Evolutionary conservation across 129 eudicot genomes (phyloP).

Genomic region (Smallanthus sonchifolius): DNA sequence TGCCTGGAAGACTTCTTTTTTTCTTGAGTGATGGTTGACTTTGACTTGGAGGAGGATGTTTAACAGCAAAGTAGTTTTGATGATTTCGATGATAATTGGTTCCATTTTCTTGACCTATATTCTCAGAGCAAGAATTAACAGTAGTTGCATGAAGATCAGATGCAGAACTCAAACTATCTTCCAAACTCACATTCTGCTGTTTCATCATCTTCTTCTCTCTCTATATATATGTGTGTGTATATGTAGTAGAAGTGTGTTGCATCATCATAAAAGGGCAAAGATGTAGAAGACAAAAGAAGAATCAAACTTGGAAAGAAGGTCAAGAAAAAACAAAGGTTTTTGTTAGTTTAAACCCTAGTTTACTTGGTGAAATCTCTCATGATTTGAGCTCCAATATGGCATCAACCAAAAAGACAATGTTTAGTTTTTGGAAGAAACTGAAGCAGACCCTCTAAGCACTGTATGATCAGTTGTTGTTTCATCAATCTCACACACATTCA

Average conservation of each 20-base stretch:
- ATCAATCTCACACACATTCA: constrained; percentile 37
- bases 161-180: constrained; percentile 54
- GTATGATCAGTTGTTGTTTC: constrained; percentile 12
- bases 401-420: constrained; percentile 64
- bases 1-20: constrained; percentile 72
- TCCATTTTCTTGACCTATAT: constrained; percentile 36
- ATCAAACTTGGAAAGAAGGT: constrained; percentile 43
- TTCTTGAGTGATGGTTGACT: constrained; percentile 50
- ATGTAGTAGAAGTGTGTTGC: constrained; percentile 17
- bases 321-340: constrained; percentile 24
- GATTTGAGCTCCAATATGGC: constrained; percentile 55
- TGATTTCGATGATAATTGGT: constrained; percentile 30
- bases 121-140: constrained; percentile 43
- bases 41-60: constrained; percentile 33
- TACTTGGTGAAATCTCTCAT: constrained; percentile 19
- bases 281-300: constrained; percentile 38
- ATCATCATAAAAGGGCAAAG: constrained; percentile 31
- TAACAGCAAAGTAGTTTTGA: constrained; percentile 19
- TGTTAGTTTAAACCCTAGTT: constrained; percentile 45
- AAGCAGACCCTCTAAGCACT: constrained; percentile 17
- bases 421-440: constrained; percentile 26
- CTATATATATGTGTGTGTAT: constrained; percentile 12
- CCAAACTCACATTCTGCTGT: constrained; percentile 34
- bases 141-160: constrained; percentile 42
- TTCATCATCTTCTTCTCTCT: constrained; percentile 38